phyloP scores from a whole-genome alignment of 202 grass and related monocot genomes.

The Schoenoplectus tabernaemontani region DNA sequence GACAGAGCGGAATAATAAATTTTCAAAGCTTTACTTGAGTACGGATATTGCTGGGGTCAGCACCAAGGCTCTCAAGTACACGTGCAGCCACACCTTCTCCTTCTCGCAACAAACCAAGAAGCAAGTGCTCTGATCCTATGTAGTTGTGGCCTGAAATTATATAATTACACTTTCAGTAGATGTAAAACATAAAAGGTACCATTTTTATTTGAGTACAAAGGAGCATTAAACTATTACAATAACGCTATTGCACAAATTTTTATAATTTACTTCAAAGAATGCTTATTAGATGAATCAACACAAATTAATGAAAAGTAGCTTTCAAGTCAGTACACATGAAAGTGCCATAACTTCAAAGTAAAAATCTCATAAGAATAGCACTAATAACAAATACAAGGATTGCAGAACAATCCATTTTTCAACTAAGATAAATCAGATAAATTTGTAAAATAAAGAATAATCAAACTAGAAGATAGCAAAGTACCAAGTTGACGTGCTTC shows the following conservation, averaged over 20 bases:
- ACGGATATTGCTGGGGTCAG: constrained; percentile 84
- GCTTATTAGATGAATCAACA: neutral
- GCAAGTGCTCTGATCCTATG: constrained; percentile 90
- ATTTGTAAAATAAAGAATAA: neutral
- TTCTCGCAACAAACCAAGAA: constrained; percentile 80
- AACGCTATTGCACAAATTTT: neutral
- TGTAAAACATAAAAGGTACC: neutral
- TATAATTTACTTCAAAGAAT: neutral
- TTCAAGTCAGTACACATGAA: neutral
- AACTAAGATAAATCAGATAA: neutral
- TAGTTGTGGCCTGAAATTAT: constrained; percentile 74
- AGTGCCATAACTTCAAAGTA: neutral
- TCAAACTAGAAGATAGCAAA: neutral
- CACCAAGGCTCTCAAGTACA: constrained; percentile 86
- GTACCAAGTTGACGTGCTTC: constrained; percentile 92
- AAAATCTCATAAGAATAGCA: neutral
- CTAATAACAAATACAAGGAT: neutral
- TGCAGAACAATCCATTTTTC: neutral
- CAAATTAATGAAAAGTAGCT: neutral
- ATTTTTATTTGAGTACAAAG: constrained; percentile 8
- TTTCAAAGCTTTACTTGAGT: constrained; percentile 46
- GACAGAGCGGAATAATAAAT: neutral
- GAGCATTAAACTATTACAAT: neutral
- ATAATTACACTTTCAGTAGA: neutral
- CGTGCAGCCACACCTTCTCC: constrained; percentile 92